A percentile compares a stretch with the other conserved stretches of the same genome.
Evolutionary conservation across 129 eudicot genomes (phyloP).

Genomic region (Centella asiatica): DNA sequence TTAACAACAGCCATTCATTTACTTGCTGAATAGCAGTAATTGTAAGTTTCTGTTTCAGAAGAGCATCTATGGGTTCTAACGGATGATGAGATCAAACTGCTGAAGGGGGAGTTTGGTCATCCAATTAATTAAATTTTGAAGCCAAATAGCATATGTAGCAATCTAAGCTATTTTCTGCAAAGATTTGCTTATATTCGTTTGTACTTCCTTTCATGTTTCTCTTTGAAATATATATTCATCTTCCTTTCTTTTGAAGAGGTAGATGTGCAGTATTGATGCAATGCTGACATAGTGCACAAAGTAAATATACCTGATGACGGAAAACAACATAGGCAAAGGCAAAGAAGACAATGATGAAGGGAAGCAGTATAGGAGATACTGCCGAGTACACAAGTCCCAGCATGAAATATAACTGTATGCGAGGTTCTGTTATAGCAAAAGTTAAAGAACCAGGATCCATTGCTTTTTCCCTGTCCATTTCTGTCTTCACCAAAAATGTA

Average conservation of each 20-base stretch:
- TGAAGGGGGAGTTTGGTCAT: too few species aligned
- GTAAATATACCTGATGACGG: conserved; percentile 74
- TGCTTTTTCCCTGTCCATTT: conserved; percentile 76
- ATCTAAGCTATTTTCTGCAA: too few species aligned
- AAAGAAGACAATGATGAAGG: conserved; percentile 78
- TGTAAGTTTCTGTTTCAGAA: too few species aligned
- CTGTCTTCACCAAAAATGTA: conserved; percentile 73
- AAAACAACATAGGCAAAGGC: conserved; percentile 70
- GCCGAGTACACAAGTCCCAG: conserved; percentile 70
- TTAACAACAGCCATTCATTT: too few species aligned
- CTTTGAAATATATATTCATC: neutral
- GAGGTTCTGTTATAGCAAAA: conserved; percentile 62
- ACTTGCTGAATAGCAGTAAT: too few species aligned
- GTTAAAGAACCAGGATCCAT: conserved; percentile 76
- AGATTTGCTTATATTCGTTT: neutral
- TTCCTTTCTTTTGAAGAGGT: neutral
- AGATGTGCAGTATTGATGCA: neutral
- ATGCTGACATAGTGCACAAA: conserved; percentile 5
- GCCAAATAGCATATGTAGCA: too few species aligned
- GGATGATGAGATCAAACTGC: too few species aligned
- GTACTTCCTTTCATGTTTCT: neutral
- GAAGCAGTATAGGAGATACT: conserved; percentile 71
- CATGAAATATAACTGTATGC: conserved; percentile 72
- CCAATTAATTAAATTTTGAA: too few species aligned
- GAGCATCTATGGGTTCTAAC: too few species aligned